A percentile compares a stretch with the other conserved stretches of the same genome.
phyloP scores from a whole-genome alignment of 306 rosid genomes.

The Trichosanthes truncata region DNA sequence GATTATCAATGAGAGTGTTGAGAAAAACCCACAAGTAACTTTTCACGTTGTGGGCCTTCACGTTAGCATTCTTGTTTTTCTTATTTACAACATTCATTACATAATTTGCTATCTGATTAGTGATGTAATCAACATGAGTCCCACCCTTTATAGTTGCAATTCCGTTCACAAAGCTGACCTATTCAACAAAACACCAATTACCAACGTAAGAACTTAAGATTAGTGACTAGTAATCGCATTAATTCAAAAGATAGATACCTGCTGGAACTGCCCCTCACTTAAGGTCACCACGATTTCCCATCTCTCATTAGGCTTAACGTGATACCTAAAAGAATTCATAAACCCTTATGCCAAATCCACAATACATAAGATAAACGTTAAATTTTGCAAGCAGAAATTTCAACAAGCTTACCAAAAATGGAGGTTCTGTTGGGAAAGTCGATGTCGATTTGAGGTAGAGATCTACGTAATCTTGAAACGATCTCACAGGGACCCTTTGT shows the following conservation, averaged over 20 bases:
- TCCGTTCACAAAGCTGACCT: constrained; percentile 75
- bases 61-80: constrained; percentile 79
- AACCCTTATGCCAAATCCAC: not conserved
- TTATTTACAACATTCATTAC: constrained; percentile 67
- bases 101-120: constrained; percentile 63
- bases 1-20: constrained; percentile 86
- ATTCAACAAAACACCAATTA: constrained; percentile 7
- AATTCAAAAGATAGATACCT: constrained; percentile 31
- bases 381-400: not conserved
- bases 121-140: constrained; percentile 73
- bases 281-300: constrained; percentile 80
- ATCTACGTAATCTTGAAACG: constrained; percentile 61
- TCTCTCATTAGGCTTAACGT: constrained; percentile 64
- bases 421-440: constrained; percentile 35
- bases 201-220: not conserved
- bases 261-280: constrained; percentile 90
- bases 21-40: constrained; percentile 86
- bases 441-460: constrained; percentile 58
- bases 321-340: constrained; percentile 28
- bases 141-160: constrained; percentile 91
- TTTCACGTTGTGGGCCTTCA: constrained; percentile 81
- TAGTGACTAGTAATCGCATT: not conserved
- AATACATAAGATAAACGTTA: not conserved
- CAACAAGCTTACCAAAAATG: constrained; percentile 39
- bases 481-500: constrained; percentile 45